These are phyloP conservation scores for Ceratobasidium sp. DNA, from an alignment of 1,284 basidiomycete species.

Conservation along the genomic window DNA sequence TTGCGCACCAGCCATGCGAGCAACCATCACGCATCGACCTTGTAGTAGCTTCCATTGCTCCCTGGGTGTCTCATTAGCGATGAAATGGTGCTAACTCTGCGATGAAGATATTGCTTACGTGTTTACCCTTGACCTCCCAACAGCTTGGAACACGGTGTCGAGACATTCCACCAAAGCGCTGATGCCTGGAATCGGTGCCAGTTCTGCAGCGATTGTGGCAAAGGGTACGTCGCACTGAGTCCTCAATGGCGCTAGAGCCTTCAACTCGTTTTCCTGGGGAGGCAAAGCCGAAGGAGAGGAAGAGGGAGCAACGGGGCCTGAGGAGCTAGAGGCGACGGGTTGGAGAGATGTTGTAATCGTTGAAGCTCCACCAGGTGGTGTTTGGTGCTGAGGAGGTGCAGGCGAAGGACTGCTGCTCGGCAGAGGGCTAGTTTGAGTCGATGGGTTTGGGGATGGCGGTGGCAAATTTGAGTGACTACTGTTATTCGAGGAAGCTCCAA, in stretches of 20 bases:
- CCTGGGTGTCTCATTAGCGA: background rate
- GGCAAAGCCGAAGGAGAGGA: background rate
- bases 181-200: constrained; percentile 28
- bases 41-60: constrained; percentile 39
- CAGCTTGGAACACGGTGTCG: background rate
- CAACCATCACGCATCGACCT: constrained; percentile 44
- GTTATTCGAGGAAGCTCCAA: too few relatives aligned
- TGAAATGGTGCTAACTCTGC: background rate
- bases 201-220: constrained; percentile 10
- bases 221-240: constrained; percentile 23
- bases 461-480: too few relatives aligned
- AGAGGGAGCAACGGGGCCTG: background rate
- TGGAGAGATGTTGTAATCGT: background rate
- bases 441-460: too few relatives aligned
- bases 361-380: background rate
- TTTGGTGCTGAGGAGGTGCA: background rate
- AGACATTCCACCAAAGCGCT: constrained; percentile 11
- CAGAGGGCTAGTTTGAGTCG: too few relatives aligned
- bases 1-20: constrained; percentile 37
- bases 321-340: background rate
- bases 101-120: constrained; percentile 3
- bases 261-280: constrained; percentile 10
- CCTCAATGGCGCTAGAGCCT: constrained; percentile 1
- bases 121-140: constrained; percentile 18
- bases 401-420: background rate